These are phyloP conservation scores for Fusarium citri DNA, from an alignment of 2,329 filamentous ascomycete species.

Conservation along the genomic window DNA sequence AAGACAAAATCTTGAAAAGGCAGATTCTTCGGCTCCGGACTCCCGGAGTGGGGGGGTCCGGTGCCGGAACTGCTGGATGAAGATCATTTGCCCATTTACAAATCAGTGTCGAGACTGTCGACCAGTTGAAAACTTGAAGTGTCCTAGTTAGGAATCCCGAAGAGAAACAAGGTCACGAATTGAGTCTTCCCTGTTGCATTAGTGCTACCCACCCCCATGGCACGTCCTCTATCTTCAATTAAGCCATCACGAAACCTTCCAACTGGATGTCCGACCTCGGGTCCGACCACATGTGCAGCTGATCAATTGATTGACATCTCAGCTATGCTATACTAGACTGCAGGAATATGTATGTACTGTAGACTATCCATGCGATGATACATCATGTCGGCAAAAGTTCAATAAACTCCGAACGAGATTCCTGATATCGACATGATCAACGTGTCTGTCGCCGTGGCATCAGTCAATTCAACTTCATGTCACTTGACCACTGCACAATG, in stretches of 20 bases:
- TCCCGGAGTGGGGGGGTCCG: slow-evolving; percentile 29
- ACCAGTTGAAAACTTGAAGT: slow-evolving; percentile 5
- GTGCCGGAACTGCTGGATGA: slow-evolving; percentile 22
- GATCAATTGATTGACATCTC: slow-evolving; percentile 15
- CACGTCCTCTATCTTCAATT: slow-evolving; percentile 10
- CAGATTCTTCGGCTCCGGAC: slow-evolving; percentile 33
- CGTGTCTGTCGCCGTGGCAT: slow-evolving; percentile 21
- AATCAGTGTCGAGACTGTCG: slow-evolving; percentile 20
- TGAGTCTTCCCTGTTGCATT: slow-evolving; percentile 13
- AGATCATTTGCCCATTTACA: slow-evolving; percentile 30
- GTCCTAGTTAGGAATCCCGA: slow-evolving; percentile 36
- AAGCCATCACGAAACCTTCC: slow-evolving; percentile 16
- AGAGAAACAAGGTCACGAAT: slow-evolving; percentile 18
- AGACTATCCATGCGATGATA: not conserved
- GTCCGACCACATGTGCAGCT: slow-evolving; percentile 2
- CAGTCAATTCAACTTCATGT: slow-evolving; percentile 22
- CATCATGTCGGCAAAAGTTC: slow-evolving; percentile 11
- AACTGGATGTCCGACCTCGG: slow-evolving; percentile 32
- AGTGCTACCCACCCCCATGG: slow-evolving; percentile 25
- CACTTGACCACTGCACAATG: slow-evolving; percentile 23
- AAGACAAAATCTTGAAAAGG: slow-evolving; percentile 13
- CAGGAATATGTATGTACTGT: not conserved
- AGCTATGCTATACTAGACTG: not conserved
- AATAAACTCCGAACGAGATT: slow-evolving; percentile 11
- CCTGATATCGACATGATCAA: slow-evolving; percentile 30